Conservation (phyloP, 2,329 filamentous ascomycete species). For the Cladorrhinum sp. region DNA sequence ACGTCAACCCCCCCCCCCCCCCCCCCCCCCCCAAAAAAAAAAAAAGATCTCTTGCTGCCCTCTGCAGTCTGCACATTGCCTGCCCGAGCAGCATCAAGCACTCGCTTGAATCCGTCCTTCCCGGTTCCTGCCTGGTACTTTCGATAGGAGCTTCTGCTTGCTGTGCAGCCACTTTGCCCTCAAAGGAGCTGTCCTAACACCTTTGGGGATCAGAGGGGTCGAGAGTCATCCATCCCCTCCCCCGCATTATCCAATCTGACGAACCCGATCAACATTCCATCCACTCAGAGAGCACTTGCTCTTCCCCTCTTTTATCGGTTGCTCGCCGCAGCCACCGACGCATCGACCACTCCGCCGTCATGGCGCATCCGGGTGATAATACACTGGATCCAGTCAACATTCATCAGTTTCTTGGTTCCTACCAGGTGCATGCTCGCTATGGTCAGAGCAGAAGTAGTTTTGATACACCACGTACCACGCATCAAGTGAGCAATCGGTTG, state of each 20-base stretch:
- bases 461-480: neutral
- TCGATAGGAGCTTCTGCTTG: neutral
- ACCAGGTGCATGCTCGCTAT: neutral
- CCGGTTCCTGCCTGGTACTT: neutral
- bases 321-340: neutral
- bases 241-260: neutral
- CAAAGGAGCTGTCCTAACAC: neutral
- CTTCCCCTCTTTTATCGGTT: neutral
- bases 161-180: neutral
- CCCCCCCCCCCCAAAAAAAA: neutral
- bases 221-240: neutral
- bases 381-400: conserved; percentile 5
- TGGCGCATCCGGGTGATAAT: conserved; percentile 1
- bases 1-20: no score
- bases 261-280: neutral
- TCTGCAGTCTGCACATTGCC: no score
- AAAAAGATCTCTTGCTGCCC: no score
- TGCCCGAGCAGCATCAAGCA: neutral
- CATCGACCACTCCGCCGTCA: conserved; percentile 1
- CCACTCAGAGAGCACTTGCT: conserved; percentile 3
- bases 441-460: neutral
- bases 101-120: conserved; percentile 4
- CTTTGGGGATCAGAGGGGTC: no score
- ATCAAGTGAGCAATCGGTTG: neutral
- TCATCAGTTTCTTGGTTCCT: neutral